Conservation (phyloP, 1,284 basidiomycete species). For the Cutaneotrichosporon mucoides region DNA sequence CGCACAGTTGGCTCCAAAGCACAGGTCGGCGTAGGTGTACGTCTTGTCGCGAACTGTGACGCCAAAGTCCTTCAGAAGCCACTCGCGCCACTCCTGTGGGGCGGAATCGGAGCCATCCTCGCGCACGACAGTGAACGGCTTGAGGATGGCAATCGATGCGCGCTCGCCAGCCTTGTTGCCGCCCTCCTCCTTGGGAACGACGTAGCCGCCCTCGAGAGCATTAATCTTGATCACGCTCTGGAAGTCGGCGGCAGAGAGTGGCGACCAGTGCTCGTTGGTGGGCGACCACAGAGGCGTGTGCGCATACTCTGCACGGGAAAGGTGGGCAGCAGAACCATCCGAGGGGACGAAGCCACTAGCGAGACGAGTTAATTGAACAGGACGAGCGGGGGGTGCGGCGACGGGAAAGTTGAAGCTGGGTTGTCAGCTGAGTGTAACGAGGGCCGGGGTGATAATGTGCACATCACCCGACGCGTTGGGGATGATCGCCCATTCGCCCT, state of each 20-base stretch:
- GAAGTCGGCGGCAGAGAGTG: slow-evolving; percentile 33
- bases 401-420: slow-evolving; percentile 36
- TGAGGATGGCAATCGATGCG: slow-evolving; percentile 42
- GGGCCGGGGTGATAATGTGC: background rate
- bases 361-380: slow-evolving; percentile 39
- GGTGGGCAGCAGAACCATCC: slow-evolving; percentile 23
- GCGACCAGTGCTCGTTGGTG: slow-evolving; percentile 32
- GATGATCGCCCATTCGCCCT: background rate
- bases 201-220: slow-evolving; percentile 39
- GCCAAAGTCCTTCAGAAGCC: slow-evolving; percentile 37
- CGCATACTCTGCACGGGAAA: slow-evolving; percentile 9
- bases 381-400: slow-evolving; percentile 27
- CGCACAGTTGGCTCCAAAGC: slow-evolving; percentile 31
- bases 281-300: slow-evolving; percentile 16
- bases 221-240: slow-evolving; percentile 36
- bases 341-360: slow-evolving; percentile 19
- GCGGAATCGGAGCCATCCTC: slow-evolving; percentile 26
- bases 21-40: slow-evolving; percentile 43
- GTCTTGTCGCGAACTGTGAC: slow-evolving; percentile 33
- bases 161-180: slow-evolving; percentile 40
- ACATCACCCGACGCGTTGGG: background rate
- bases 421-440: slow-evolving; percentile 1
- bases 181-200: slow-evolving; percentile 31
- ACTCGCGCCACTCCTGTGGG: slow-evolving; percentile 37
- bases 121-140: slow-evolving; percentile 43